Evolutionary conservation across 2,329 filamentous ascomycete genomes (phyloP), one percentile per base, ranked within the genome.

Genomic region (Boeremia exigua): DNA sequence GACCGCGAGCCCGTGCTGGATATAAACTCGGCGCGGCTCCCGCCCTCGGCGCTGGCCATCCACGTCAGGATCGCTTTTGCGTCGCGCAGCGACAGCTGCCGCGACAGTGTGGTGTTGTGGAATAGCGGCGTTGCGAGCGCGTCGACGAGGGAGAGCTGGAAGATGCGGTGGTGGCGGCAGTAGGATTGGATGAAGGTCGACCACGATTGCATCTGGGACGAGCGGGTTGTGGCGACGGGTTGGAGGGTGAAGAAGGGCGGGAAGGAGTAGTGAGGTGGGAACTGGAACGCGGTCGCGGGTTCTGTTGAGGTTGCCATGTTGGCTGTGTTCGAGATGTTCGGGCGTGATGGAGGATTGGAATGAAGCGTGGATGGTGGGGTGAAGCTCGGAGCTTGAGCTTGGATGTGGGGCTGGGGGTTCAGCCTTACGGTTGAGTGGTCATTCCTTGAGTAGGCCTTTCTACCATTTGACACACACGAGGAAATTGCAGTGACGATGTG

Each of bases 211-310:
- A 92, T 87, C 72, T 95, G 91, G 40, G 88, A 86, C 76, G 88
- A 85, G 71, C 84, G 88, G 9, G 90, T 94, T 28, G 84, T 84
- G 58, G 86, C 81, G 78, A 91, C 91, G 32, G 88, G 85, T 76
- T 95, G 91, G 50, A 86, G 86, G 52, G 89, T 92, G 85, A 90
- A 95, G 87, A 95, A 93, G 71, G 91, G 88, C 0, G 91, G 91
- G 80, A 92, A 94, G 78, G 81, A 80, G 82, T 92, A 89, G 74
- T 80, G 79, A 9, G 77, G 70, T 32, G 79, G 79, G 63, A 79
- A 78, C 56, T 58, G 49, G 72, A 79, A 81, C 62, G 58, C 43
- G 6, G 59, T 28, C 15, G 23, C 6, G 12, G 60, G 25, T 19
- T 47, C 40, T 23, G 54, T 48, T n/a, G 33, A 19, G 23, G 45